Evolutionary conservation across 805 yeast species (phyloP).

Genomic region (Lipomyces kockii): DNA sequence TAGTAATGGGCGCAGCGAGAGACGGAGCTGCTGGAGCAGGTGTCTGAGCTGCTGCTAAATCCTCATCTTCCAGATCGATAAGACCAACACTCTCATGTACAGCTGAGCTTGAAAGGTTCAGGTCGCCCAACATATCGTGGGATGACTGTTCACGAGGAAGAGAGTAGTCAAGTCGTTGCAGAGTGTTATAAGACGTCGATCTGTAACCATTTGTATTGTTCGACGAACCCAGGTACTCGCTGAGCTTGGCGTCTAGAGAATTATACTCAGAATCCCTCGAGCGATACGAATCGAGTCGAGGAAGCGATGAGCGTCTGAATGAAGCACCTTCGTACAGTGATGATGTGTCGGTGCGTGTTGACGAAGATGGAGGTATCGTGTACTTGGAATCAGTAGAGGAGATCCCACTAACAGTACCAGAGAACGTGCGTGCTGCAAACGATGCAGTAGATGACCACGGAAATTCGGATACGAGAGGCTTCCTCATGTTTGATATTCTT

Average conservation of each 20-base stretch:
- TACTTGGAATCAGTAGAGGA: slow-evolving; percentile 4
- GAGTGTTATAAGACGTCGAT: neutral
- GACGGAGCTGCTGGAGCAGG: slow-evolving; percentile 11
- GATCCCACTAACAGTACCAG: neutral
- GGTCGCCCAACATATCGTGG: slow-evolving; percentile 1
- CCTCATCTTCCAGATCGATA: slow-evolving; percentile 30
- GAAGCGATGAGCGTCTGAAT: slow-evolving; percentile 25
- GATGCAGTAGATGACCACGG: slow-evolving; percentile 32
- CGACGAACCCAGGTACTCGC: slow-evolving; percentile 21
- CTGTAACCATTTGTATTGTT: neutral
- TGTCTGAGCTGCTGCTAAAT: neutral
- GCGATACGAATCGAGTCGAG: slow-evolving; percentile 28
- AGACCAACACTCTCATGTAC: slow-evolving; percentile 16
- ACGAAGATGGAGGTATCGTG: neutral
- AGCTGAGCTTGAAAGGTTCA: neutral
- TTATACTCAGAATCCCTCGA: slow-evolving; percentile 13
- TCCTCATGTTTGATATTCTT: slow-evolving; percentile 21
- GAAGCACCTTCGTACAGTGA: slow-evolving; percentile 31
- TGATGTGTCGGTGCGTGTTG: slow-evolving; percentile 5
- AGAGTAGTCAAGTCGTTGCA: neutral
- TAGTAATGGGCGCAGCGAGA: slow-evolving; percentile 2
- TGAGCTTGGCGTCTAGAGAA: slow-evolving; percentile 31
- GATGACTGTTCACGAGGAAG: slow-evolving; percentile 8
- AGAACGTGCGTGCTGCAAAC: slow-evolving; percentile 19
- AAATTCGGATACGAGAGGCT: slow-evolving; percentile 29